Conservation (phyloP, 2,329 filamentous ascomycete genomes). For the Acrodontium crateriforme region DNA sequence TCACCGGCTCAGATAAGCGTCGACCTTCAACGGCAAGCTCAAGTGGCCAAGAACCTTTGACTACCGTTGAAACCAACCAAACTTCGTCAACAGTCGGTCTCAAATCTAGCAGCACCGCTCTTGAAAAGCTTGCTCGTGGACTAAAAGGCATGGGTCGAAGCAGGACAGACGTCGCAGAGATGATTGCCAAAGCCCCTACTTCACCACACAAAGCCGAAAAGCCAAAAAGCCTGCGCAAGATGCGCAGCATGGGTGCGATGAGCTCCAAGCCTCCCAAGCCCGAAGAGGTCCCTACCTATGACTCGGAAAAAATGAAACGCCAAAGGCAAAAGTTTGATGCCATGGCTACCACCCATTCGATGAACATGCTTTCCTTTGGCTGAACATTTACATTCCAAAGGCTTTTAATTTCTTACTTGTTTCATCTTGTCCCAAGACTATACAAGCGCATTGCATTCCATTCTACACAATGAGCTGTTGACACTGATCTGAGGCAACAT, state of each 20-base stretch:
- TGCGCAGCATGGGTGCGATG: conserved; percentile 23
- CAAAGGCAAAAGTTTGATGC: conserved; percentile 36
- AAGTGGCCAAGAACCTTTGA: conserved; percentile 10
- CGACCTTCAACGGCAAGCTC: conserved; percentile 10
- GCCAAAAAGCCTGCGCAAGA: conserved; percentile 21
- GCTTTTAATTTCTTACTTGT: too few relatives aligned
- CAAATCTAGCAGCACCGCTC: conserved; percentile 33
- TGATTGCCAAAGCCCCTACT: conserved; percentile 17
- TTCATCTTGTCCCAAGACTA: too few relatives aligned
- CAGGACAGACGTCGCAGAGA: conserved; percentile 37
- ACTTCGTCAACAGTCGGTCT: conserved; percentile 23
- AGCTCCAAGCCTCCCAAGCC: too few relatives aligned
- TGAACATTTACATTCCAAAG: conserved; percentile 1
- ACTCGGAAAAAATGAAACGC: conserved; percentile 35
- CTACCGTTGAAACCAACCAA: conserved; percentile 11
- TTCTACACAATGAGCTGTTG: too few relatives aligned
- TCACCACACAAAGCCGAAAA: conserved; percentile 5
- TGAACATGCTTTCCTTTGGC: background rate
- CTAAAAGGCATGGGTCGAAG: conserved; percentile 44
- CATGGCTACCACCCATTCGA: too few relatives aligned
- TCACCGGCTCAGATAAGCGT: conserved; percentile 25
- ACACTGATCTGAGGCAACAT: too few relatives aligned
- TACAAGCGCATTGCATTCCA: too few relatives aligned
- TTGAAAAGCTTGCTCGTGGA: conserved; percentile 47
- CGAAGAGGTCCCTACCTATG: conserved; percentile 28